These are phyloP conservation scores for Leccinellum luteum DNA, from an alignment of 768 basidiomycete genomes.

Conservation along the genomic window DNA sequence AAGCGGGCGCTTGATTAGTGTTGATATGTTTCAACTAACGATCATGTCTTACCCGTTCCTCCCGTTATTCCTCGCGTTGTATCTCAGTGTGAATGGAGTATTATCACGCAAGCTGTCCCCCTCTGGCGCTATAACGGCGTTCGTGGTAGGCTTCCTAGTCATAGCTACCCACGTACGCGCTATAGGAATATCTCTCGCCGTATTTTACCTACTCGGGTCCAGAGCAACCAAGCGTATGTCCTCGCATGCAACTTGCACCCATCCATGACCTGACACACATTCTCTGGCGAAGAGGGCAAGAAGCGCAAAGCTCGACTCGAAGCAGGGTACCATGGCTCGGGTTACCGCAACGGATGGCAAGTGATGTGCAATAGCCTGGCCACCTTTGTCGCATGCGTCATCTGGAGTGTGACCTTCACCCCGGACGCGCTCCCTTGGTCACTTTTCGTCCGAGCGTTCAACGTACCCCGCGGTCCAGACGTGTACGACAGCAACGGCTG, in stretches of 20 bases:
- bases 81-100: conserved; percentile 66
- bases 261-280: not conserved
- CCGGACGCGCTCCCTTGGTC: conserved; percentile 42
- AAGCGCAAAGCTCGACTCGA: conserved; percentile 71
- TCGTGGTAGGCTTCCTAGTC: conserved; percentile 69
- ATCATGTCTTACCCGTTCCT: conserved; percentile 35
- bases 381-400: conserved; percentile 53
- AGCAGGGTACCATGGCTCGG: conserved; percentile 71
- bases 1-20: not conserved
- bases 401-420: conserved; percentile 64
- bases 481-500: conserved; percentile 45
- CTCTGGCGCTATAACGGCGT: conserved; percentile 75
- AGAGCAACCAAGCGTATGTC: conserved; percentile 77
- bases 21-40: not conserved
- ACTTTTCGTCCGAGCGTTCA: conserved; percentile 10
- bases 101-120: conserved; percentile 73
- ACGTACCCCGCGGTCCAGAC: conserved; percentile 11
- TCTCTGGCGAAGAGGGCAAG: conserved; percentile 56
- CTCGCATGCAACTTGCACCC: not conserved
- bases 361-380: conserved; percentile 79
- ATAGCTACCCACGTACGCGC: conserved; percentile 65
- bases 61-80: conserved; percentile 46
- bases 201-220: conserved; percentile 78
- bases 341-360: conserved; percentile 76
- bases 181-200: conserved; percentile 65